Evolutionary conservation across 306 rosid genomes (phyloP), one percentile per base, ranked within the genome.

Genomic region (Trifolium repens): DNA sequence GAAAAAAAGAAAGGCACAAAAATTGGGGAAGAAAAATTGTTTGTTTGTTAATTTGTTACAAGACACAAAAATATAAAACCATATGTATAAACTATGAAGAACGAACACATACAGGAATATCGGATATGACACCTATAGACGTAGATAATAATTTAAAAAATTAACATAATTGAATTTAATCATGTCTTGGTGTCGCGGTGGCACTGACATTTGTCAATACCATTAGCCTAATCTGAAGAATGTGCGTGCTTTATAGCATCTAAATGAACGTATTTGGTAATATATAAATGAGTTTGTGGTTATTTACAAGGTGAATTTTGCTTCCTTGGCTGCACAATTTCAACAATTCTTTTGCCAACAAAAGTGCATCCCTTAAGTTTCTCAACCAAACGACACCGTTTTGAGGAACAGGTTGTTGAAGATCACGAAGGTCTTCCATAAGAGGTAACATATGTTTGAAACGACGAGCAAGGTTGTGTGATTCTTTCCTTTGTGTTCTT

Each of bases 291-390:
- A 17, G 60, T 16, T 49, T 19, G 12, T 54, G 55, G 16, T 19
- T 54, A 26, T 19, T 67, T 1, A 5, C 98, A 84, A 91, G 79
- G 62, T 87, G 76, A 74, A 84, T 77, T 60, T 94, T 91, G 91
- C 98, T 94, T 43, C 96, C 97, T 63, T 77, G 81, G 79, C 77
- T 85, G 52, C 97, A 90, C 61, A 86, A 60, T 84, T 65, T 84
- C 73, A 94, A 73, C 67, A 94, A 72, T 46, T 89, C 85, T 79
- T 84, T 88, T n/a, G 92, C 86, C 17, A 37, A 74, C 2, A 85
- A 42, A 70, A 94, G 88, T 10, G 89, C 89, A 3, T 83, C 82
- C 72, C 81, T 84, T 77, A 94, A 81, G 17, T 26, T 61, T 35
- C 24, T 30, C 70, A 92, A 84, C 93, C 91, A 86, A 42, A 17